Percentiles rank a stretch among this genome's conserved stretches.
phyloP scores from a whole-genome alignment of 2,329 filamentous ascomycete genomes.

The Parastagonospora nodorum region DNA sequence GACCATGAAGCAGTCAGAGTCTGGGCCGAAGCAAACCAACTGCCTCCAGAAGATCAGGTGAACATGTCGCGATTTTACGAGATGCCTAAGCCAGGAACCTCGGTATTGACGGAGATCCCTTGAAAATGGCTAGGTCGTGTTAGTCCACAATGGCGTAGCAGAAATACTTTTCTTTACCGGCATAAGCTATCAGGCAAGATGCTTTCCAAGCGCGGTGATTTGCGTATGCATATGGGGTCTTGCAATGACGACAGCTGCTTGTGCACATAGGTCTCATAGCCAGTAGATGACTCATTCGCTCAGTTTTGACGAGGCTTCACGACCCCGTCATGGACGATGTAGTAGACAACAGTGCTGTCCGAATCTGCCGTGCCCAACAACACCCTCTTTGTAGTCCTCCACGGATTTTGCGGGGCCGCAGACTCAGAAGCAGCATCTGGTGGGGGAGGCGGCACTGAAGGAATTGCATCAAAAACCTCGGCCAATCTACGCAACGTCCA shows the following conservation, averaged over 20 bases:
- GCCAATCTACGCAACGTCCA: constrained; percentile 72
- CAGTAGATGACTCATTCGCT: constrained; percentile 5
- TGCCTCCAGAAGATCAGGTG: constrained; percentile 47
- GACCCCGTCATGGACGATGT: constrained; percentile 83
- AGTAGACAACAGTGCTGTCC: constrained; percentile 84
- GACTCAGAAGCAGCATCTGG: constrained; percentile 22
- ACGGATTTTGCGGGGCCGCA: constrained; percentile 36
- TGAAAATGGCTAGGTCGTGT: constrained; percentile 18
- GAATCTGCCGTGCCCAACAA: constrained; percentile 76
- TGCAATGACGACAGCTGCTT: too few species aligned
- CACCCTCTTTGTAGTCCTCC: constrained; percentile 65
- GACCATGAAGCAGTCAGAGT: constrained; percentile 59
- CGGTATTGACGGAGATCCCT: constrained; percentile 34
- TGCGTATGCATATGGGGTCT: too few species aligned
- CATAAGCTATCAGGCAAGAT: too few species aligned
- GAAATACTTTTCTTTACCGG: too few species aligned
- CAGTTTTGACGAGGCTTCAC: constrained; percentile 85
- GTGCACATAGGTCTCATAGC: too few species aligned
- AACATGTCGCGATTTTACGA: constrained; percentile 51
- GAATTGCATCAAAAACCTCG: constrained; percentile 67
- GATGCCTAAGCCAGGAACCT: constrained; percentile 44
- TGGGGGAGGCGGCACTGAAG: constrained; percentile 48
- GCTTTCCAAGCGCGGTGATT: too few species aligned
- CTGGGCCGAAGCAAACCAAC: constrained; percentile 62
- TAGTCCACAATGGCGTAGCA: constrained; percentile 3